Evolutionary conservation across 179 eudicot genomes (phyloP).

Genomic region (Drosera spatulata): DNA sequence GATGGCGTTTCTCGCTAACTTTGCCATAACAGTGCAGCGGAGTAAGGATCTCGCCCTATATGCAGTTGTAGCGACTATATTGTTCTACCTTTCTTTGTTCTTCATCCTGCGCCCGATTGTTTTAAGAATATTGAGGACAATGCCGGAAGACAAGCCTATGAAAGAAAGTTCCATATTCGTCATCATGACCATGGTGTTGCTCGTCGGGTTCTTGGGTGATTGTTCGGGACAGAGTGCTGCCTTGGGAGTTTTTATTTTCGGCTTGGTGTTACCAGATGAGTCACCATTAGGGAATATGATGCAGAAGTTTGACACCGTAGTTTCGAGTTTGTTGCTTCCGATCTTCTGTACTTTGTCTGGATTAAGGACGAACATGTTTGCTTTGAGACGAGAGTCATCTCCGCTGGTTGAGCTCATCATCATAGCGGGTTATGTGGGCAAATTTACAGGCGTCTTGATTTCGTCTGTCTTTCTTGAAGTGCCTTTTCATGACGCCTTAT

Average conservation of each 20-base stretch:
- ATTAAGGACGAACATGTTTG: constrained; percentile 7
- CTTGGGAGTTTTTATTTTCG: constrained; percentile 13
- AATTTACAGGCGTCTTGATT: constrained; percentile 23
- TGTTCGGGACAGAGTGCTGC: constrained; percentile 15
- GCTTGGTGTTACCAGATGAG: constrained; percentile 21
- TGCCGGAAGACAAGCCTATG: constrained; percentile 19
- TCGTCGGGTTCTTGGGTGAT: constrained; percentile 12
- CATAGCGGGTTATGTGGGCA: constrained; percentile 21
- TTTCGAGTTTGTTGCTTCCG: constrained; percentile 13
- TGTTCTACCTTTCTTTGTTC: constrained; percentile 8
- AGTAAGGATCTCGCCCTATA: neutral
- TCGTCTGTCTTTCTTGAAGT: constrained; percentile 12
- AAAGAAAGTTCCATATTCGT: constrained; percentile 13
- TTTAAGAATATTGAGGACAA: constrained; percentile 6
- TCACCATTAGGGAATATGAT: constrained; percentile 19
- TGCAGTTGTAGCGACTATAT: neutral
- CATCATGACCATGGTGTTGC: constrained; percentile 11
- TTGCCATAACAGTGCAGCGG: constrained; percentile 1
- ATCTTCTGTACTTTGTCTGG: constrained; percentile 18
- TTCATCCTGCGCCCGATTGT: constrained; percentile 12
- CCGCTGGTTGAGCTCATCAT: constrained; percentile 10
- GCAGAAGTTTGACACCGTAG: constrained; percentile 14
- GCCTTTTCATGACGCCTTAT: constrained; percentile 15
- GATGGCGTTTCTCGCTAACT: constrained; percentile 3
- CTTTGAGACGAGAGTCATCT: constrained; percentile 6